Base-by-base conservation (phyloP, 169 alveolate species). In the Cyclospora cayetanensis region DNA sequence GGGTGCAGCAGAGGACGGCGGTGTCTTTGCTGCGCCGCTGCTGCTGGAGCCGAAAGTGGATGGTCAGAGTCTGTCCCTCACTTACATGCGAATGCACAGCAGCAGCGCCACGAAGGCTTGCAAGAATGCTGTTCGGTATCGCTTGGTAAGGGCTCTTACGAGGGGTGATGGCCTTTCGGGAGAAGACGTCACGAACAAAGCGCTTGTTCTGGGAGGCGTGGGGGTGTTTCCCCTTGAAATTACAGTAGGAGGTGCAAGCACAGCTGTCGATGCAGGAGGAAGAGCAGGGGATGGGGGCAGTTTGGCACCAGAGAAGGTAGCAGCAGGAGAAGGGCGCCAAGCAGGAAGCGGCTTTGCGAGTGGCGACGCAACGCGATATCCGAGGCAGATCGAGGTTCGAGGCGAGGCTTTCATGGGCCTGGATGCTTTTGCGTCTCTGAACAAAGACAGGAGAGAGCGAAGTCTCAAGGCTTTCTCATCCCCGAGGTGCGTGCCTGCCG, bases 41-140 rank as follows among this genome's bases (percentile, higher is more conserved):
- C 84, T 72, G 22, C 25, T 72, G 84, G 84, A 72, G 84, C 84
- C 84, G 22, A 72, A 72, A 72, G 43, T 72, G 37, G 84, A 72
- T n/a, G 84, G 84, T n/a, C 84, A 72, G 84, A 72, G 84, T 60
- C 63, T 72, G 1, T 72, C 84, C 9, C 84, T 72, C 9, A 72
- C 84, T 0, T 72, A 72, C 55, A 25, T 39, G 12, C 84, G 37
- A 0, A 39, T 34, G 18, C 4, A 2, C 80, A 34, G 80, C 80
- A 68, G 50, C 80, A 68, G 52, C 80, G 7, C 34, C 80, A 34
- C 18, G 52, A 11, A 31, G 29, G 37, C 18, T 50, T 35, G 29
- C 50, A 9, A 31, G 34, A 34, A 29, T 50, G 55, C 25, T 1
- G 60, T 50, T 4, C 84, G 63, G 9, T 72, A 72, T n/a, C 29